phyloP scores from a whole-genome alignment of 345 rosid species.

The Ceriops decandra region DNA sequence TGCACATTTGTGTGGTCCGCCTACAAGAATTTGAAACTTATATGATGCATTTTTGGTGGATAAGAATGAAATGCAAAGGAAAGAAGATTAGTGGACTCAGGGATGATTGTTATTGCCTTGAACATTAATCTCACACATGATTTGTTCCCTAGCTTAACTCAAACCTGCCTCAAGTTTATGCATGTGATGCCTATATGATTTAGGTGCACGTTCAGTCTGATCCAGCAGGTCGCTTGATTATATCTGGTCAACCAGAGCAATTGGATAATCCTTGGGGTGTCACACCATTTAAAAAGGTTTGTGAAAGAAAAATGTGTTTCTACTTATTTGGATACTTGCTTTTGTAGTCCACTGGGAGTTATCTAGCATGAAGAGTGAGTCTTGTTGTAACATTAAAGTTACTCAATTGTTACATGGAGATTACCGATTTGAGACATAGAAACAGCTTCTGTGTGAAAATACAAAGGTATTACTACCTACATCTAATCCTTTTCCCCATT shows the following conservation, averaged over 20 bases:
- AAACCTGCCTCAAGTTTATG: background rate
- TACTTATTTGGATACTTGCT: background rate
- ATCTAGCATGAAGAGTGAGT: no score
- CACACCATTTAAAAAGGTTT: slow-evolving; percentile 32
- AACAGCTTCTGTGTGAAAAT: no score
- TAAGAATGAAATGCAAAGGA: background rate
- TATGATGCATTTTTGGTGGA: background rate
- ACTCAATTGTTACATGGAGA: no score
- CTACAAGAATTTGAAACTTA: no score
- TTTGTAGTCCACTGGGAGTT: background rate
- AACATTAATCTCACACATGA: background rate
- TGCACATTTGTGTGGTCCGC: no score
- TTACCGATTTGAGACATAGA: no score
- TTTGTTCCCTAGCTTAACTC: background rate
- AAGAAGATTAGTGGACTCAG: background rate
- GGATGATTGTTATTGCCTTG: background rate
- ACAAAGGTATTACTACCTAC: no score
- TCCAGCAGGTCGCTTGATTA: slow-evolving; percentile 36
- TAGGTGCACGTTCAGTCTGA: slow-evolving; percentile 38
- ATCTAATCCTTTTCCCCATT: no score
- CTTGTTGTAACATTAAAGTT: no score
- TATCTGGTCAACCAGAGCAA: slow-evolving; percentile 35
- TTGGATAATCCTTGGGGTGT: slow-evolving; percentile 36
- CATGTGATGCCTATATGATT: background rate
- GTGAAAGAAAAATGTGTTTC: background rate